Base-by-base conservation (phyloP, 306 rosid species). In the Spatholobus suberectus region DNA sequence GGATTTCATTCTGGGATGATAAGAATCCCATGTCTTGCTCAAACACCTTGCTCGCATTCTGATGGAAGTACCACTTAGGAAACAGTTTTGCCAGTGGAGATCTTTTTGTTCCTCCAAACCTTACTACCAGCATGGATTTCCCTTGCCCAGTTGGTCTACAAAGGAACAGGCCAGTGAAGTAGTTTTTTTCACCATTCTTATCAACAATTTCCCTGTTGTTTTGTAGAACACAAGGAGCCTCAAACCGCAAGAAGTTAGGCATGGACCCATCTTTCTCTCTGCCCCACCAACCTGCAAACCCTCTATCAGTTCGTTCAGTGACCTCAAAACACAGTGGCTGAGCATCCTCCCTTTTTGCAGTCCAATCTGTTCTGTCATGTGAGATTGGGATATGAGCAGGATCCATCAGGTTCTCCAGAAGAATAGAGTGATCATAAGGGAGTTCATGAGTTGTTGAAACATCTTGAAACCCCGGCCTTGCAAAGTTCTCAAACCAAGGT, bases 1-100 rank as follows among this genome's bases (percentile, higher is more conserved):
- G 90, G 72, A 87, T 83, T 82, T 96, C 99, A 51, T 96, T 96
- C 54, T 96, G 99, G 37, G 98, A 96, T 17, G 99, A 96, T 4
- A 96, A 87, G 78, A 96, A 96, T 23, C 99, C 99, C 99, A 96
- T 96, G 85, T 96, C 99, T 82, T 96, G 99, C 88, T 96, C 99
- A 81, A 96, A 96, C 27, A 96, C 98, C 86, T 92, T 96, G 78
- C 94, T 58, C 13, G 97, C 97, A 86, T 94, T 96, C 90, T 96
- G 99, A 85, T 96, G 99, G 61, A 96, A 83, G 87, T 88, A 96
- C 99, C 99, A 96, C 82, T 81, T 11, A 0, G 99, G 99, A 77
- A 96, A 91, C 79, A 92, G 72, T 38, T 96, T 92, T 11, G 44
- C 74, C 0, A 91, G 10, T 3, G 89, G 87, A 21, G 96, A 82